Evolutionary conservation across 1,139 yeast species (phyloP).

Genomic region (Geotrichum klebahnii): DNA sequence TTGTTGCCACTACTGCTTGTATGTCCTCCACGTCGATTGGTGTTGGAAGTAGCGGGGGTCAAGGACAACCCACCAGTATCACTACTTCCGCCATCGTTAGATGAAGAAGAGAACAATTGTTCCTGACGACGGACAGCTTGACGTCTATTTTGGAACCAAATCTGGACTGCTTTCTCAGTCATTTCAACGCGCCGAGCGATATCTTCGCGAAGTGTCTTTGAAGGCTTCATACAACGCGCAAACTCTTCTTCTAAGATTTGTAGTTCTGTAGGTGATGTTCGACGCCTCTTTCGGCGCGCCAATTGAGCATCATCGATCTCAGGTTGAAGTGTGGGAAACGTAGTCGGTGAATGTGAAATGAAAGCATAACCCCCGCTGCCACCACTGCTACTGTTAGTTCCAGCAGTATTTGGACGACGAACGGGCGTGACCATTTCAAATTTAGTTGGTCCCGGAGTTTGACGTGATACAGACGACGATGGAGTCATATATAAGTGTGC

Average conservation of each 20-base stretch:
- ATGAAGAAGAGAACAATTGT: constrained; percentile 5
- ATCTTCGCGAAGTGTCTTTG: constrained; percentile 64
- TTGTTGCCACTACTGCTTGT: background rate
- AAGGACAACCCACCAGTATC: constrained; percentile 3
- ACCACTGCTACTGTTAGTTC: background rate
- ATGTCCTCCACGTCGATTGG: background rate
- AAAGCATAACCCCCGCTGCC: constrained; percentile 56
- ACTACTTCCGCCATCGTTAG: constrained; percentile 12
- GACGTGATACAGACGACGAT: constrained; percentile 10
- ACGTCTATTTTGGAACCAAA: constrained; percentile 96
- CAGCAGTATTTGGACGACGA: background rate
- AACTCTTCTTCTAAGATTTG: constrained; percentile 77
- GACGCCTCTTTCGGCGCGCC: constrained; percentile 89
- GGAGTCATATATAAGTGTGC: constrained; percentile 5
- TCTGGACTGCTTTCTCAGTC: constrained; percentile 97
- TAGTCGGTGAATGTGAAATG: constrained; percentile 75
- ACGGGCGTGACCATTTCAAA: constrained; percentile 10
- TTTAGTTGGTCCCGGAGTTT: background rate
- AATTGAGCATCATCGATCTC: constrained; percentile 81
- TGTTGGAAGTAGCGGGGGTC: constrained; percentile 1
- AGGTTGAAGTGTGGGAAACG: constrained; percentile 81
- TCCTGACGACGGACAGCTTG: constrained; percentile 64
- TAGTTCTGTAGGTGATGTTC: constrained; percentile 86
- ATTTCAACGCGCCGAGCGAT: constrained; percentile 77
- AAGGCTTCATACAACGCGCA: constrained; percentile 72